Evolutionary conservation across 225 moss, liverwort and hornwort species (phyloP), one percentile per base, ranked within the genome.

Genomic region (Rhytidiadelphus loreus): DNA sequence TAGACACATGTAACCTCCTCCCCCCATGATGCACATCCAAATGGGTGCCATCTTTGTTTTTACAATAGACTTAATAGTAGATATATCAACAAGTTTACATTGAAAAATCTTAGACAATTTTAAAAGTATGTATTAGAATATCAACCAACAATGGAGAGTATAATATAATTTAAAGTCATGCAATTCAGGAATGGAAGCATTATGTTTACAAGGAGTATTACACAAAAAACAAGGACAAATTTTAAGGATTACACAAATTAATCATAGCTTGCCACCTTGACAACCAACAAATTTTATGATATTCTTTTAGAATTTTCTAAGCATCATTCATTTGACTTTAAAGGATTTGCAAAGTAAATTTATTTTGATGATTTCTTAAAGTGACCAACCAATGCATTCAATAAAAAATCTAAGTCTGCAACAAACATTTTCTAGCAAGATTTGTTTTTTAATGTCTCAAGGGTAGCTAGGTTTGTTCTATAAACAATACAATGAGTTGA

Each of bases 251-350:
- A 15, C 2, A n/a, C n/a, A n/a, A n/a, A n/a, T n/a, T n/a, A n/a
- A n/a, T n/a, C n/a, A 9, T 0, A 0, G 1, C 26, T 71, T 71
- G 2, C 71, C 2, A 5, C 6, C 26, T 71, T 13, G 2, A 43
- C 28, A 71, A 16, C 2, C 16, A 43, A 43, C 2, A 28, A 26
- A 26, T 9, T 26, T 26, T 43, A 26, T 41, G 1, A 6, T 71
- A 26, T 0, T 0, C 43, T 43, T 41, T 6, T 16, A 71, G 28
- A 1, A 43, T 9, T 16, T 28, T 16, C 16, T 43, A 0, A 71
- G 6, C 26, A 71, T 10, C 16, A 71, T 43, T 71, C 1, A 43
- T 0, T 71, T 43, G 16, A 28, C 16, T 43, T 0, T 9, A 0
- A 71, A 43, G 28, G 14, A 0, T 16, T 71, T 43, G 16, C 3